phyloP scores from a whole-genome alignment of 2,329 filamentous ascomycete genomes.

The Phaeosphaeriaceae sp. region DNA sequence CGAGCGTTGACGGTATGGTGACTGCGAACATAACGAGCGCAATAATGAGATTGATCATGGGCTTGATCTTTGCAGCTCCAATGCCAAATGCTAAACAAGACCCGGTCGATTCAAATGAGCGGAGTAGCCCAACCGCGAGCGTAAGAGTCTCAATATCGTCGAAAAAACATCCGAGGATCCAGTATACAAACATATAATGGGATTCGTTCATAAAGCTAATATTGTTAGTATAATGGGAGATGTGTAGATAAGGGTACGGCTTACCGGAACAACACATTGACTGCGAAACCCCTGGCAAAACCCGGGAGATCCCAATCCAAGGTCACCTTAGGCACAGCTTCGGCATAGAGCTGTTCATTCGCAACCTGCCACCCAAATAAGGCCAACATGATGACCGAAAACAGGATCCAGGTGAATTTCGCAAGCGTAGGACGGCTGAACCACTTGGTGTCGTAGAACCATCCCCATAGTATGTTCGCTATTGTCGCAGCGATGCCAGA shows the following conservation, averaged over 20 bases:
- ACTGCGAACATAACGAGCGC: constrained; percentile 58
- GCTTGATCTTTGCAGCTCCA: constrained; percentile 53
- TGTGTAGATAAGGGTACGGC: neutral
- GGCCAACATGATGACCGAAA: constrained; percentile 52
- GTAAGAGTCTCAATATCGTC: constrained; percentile 60
- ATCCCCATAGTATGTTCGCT: constrained; percentile 59
- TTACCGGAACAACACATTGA: constrained; percentile 57
- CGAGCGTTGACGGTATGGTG: constrained; percentile 38
- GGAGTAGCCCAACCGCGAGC: constrained; percentile 55
- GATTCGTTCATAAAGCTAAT: constrained; percentile 58
- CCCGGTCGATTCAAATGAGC: constrained; percentile 58
- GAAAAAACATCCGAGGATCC: constrained; percentile 59
- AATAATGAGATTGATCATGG: constrained; percentile 58
- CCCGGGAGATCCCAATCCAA: constrained; percentile 55
- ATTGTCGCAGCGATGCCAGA: constrained; percentile 55
- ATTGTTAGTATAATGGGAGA: constrained; percentile 1
- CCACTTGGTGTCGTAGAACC: constrained; percentile 55
- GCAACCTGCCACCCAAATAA: constrained; percentile 58
- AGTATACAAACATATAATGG: constrained; percentile 60
- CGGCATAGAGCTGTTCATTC: constrained; percentile 56
- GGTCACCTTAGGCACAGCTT: constrained; percentile 45
- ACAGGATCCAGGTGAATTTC: constrained; percentile 52
- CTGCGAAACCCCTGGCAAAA: constrained; percentile 56
- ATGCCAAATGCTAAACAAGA: constrained; percentile 57
- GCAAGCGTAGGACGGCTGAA: constrained; percentile 52